Evolutionary conservation across 441 rosid species (phyloP).

Genomic region (Populus hybrid): DNA sequence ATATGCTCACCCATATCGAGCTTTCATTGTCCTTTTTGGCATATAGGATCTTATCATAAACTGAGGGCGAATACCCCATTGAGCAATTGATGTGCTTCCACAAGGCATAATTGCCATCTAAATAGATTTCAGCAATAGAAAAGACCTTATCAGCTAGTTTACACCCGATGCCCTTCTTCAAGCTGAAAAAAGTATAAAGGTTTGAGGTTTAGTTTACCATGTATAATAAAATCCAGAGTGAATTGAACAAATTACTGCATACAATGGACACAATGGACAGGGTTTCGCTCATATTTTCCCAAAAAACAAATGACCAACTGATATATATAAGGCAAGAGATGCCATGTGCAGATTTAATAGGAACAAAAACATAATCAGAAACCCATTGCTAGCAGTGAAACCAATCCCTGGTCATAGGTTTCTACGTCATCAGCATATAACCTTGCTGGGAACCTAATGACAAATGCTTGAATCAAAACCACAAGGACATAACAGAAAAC

Average conservation of each 20-base stretch:
- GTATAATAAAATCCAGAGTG: neutral
- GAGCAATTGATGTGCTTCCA: slow-evolving; percentile 78
- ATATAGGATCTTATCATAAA: slow-evolving; percentile 40
- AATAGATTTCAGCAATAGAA: slow-evolving; percentile 26
- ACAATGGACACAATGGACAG: neutral
- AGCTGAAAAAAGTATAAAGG: slow-evolving; percentile 11
- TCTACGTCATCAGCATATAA: neutral
- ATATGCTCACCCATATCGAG: slow-evolving; percentile 41
- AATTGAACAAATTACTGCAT: neutral
- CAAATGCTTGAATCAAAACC: neutral
- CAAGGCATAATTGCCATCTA: slow-evolving; percentile 71
- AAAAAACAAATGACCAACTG: neutral
- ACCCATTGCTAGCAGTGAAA: neutral
- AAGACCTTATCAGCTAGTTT: slow-evolving; percentile 1
- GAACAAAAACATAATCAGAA: neutral
- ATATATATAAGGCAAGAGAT: neutral
- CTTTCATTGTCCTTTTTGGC: slow-evolving; percentile 35
- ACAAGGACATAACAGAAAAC: neutral
- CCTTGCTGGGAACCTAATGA: neutral
- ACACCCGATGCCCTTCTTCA: slow-evolving; percentile 12
- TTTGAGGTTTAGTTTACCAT: neutral
- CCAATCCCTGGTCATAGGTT: neutral
- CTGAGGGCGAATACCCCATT: slow-evolving; percentile 78
- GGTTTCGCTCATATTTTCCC: neutral
- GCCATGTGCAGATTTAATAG: neutral